Base-by-base conservation (phyloP, 23 red algal species). In the Agarophyton chilense region DNA sequence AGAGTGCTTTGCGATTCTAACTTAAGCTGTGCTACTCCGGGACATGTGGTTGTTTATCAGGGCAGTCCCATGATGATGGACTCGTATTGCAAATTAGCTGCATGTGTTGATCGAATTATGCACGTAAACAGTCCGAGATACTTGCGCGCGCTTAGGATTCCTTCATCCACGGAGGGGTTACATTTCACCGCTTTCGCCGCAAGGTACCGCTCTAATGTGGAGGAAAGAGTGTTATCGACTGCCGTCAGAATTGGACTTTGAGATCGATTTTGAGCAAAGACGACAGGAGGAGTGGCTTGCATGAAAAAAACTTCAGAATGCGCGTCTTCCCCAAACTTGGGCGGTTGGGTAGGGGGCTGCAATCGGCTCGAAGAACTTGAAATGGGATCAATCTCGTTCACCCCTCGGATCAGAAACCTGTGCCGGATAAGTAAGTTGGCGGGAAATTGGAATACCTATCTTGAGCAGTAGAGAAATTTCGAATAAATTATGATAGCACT, bases 1-100 rank as follows among this genome's bases (percentile, higher is more conserved):
- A 45, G 80, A 52, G 80, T 84, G 40, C 61, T 84, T 41, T 84
- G 80, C 22, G 80, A 84, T 52, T 33, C 55, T n/a, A 51, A 31
- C 25, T 24, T 24, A 9, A 84, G 80, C 31, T 84, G 80, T 47
- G 80, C 80, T 50, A 84, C 80, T 21, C 55, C 38, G 0, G 80
- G 80, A 26, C 80, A 84, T 84, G 31, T 84, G 33, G 80, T 84
- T 10, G 39, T 67, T 14, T 84, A 66, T 22, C 57, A 41, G 10
- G 80, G 61, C 18, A 22, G 31, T 7, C 43, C 61, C 2, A 84
- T 84, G 80, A 84, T 84, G 80, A 84, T 84, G 80, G 4, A 26
- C 22, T 67, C 80, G 21, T 84, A 84, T 22, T 84, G 80, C 47
- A 25, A 71, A 22, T 7, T 38, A 4, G 18, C 40, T 10, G 10